Base-by-base conservation (phyloP, 257 asterid species). In the Ajuga chamaepitys region DNA sequence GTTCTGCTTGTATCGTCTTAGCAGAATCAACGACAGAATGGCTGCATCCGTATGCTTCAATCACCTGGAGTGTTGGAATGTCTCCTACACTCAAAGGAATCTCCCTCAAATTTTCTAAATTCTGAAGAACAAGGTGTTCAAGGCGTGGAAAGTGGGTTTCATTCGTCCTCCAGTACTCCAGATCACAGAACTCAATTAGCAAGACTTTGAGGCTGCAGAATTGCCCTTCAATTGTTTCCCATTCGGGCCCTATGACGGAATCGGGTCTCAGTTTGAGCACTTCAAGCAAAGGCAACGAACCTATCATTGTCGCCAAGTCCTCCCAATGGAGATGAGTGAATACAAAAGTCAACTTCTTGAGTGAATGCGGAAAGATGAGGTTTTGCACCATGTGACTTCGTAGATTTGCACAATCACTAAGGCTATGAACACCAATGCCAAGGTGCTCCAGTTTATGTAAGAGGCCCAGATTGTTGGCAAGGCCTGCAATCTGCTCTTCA, bases 361-460 rank as follows among this genome's bases (percentile, higher is more conserved):
- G 41, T 9, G 56, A 24, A 5, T 14, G 17, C 4, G 44, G 67
- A 7, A 62, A 62, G 44, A 2, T 45, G 21, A 62, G 30, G 28
- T 45, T 45, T 7, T 42, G 14, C 41, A 61, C 10, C 9, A 18
- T 25, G 16, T 4, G 8, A 9, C 3, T 3, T 30, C 37, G 37
- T 8, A 30, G 0, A 8, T 12, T n/a, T 40, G 3, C 46, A 2
- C 5, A 16, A 40, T n/a, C 17, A 2, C 5, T 1, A 10, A 40
- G 12, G 37, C 37, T 30, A 8, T 8, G 7, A 30, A 30, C 37
- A 30, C 37, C 12, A 9, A 55, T 41, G 37, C 5, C n/a, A 20
- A 70, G 46, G 10, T 62, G 61, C 50, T 70, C 57, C 2, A 70
- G 57, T 16, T 70, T 60, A 10, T 42, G 4, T 6, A 52, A 63